A percentile compares a stretch with the other conserved stretches of the same genome.
Evolutionary conservation across 2,329 filamentous ascomycete genomes (phyloP).

Genomic region (Trichoderma afroharzianum): DNA sequence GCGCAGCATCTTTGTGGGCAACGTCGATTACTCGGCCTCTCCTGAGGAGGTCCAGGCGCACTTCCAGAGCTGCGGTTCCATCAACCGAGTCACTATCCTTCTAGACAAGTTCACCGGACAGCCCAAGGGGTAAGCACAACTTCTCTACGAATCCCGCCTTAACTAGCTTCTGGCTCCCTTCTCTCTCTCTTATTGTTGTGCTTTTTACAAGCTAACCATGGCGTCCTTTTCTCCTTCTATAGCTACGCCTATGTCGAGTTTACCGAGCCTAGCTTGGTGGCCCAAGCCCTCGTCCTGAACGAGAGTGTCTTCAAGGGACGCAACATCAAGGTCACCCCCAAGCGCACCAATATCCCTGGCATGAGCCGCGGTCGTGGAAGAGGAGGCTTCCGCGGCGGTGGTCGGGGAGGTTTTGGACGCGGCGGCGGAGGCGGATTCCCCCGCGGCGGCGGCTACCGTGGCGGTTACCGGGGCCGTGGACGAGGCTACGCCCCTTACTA

Average conservation of each 20-base stretch:
- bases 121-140: conserved; percentile 81
- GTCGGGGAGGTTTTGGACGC: conserved; percentile 47
- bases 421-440: conserved; percentile 45
- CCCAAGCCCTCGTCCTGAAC: conserved; percentile 89
- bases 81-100: conserved; percentile 96
- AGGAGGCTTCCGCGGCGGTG: conserved; percentile 45
- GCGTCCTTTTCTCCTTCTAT: conserved; percentile 18
- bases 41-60: conserved; percentile 96
- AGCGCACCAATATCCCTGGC: conserved; percentile 93
- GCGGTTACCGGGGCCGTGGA: conserved; percentile 63
- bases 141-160: neutral
- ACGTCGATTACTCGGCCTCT: conserved; percentile 95
- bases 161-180: neutral
- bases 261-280: conserved; percentile 86
- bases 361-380: conserved; percentile 78
- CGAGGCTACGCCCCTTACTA: conserved; percentile 65
- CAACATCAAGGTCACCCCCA: conserved; percentile 91
- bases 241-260: conserved; percentile 99
- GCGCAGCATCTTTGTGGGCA: conserved; percentile 95
- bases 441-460: conserved; percentile 58
- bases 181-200: neutral
- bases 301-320: conserved; percentile 94
- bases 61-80: conserved; percentile 94
- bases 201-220: neutral
- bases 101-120: conserved; percentile 98